Conservation (phyloP, 2,329 filamentous ascomycete genomes). For the Arthrinium phaeospermum region DNA sequence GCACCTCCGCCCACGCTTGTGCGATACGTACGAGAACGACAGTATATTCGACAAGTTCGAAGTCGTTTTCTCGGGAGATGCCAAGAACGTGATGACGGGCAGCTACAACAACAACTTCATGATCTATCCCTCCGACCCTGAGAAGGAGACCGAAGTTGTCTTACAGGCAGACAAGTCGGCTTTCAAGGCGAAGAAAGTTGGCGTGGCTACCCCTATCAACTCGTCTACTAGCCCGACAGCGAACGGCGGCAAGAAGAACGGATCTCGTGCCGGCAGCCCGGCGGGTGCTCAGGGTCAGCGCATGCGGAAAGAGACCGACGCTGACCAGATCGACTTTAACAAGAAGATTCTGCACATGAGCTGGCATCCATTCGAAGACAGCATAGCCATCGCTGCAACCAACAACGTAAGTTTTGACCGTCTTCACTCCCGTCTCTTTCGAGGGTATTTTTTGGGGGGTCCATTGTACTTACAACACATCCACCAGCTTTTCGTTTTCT, state of each 20-base stretch:
- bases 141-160: conserved; percentile 96
- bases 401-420: conserved; percentile 82
- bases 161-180: conserved; percentile 98
- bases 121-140: conserved; percentile 97
- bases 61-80: conserved; percentile 97
- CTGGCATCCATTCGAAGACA: conserved; percentile 99
- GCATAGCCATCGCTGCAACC: conserved; percentile 98
- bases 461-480: conserved; percentile 40
- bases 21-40: conserved; percentile 99
- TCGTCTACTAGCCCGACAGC: conserved; percentile 73
- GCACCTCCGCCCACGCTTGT: conserved; percentile 89
- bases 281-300: conserved; percentile 83
- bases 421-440: background rate
- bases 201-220: conserved; percentile 96
- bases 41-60: conserved; percentile 99
- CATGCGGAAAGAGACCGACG: conserved; percentile 99
- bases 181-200: conserved; percentile 99
- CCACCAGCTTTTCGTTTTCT: conserved; percentile 76
- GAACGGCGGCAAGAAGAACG: conserved; percentile 83
- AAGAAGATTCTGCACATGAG: conserved; percentile 99
- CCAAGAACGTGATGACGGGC: conserved; percentile 99
- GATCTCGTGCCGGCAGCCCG: conserved; percentile 87
- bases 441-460: background rate
- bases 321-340: conserved; percentile 99
- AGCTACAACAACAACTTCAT: conserved; percentile 99